phyloP scores from a whole-genome alignment of 108 stramenopile genomes.

The Skeletonema grethae region DNA sequence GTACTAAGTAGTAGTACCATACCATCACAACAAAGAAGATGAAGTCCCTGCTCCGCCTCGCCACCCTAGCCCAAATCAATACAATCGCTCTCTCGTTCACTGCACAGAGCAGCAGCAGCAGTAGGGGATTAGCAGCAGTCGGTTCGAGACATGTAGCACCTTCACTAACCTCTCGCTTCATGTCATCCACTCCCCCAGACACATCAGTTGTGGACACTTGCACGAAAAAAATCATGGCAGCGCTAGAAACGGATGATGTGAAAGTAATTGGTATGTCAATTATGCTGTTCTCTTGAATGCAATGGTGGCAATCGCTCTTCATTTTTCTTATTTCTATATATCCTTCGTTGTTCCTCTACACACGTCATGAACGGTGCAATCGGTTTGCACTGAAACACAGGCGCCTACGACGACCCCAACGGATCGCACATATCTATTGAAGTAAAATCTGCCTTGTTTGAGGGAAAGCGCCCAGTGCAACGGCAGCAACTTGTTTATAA shows the following conservation, averaged over 20 bases:
- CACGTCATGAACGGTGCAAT: neutral
- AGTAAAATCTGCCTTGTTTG: constrained; percentile 77
- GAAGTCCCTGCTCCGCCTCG: constrained; percentile 5
- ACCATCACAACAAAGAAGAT: neutral
- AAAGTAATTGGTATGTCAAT: constrained; percentile 70
- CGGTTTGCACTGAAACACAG: constrained; percentile 15
- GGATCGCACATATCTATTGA: constrained; percentile 89
- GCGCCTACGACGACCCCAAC: constrained; percentile 91
- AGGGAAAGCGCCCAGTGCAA: constrained; percentile 84
- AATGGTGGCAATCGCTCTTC: neutral
- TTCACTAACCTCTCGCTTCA: constrained; percentile 1
- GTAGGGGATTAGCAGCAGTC: neutral
- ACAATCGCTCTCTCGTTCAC: neutral
- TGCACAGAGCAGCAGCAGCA: neutral
- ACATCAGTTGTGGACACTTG: constrained; percentile 79
- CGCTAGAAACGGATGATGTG: constrained; percentile 76
- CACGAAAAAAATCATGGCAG: constrained; percentile 68
- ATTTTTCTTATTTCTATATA: neutral
- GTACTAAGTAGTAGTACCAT: too few species aligned
- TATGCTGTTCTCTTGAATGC: neutral
- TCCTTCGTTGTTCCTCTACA: neutral
- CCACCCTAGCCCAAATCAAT: neutral
- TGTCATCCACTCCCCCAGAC: constrained; percentile 21
- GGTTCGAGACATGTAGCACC: neutral
- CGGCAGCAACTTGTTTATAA: constrained; percentile 93